phyloP scores from a whole-genome alignment of 208 protist genomes.

The Leishmania major region DNA sequence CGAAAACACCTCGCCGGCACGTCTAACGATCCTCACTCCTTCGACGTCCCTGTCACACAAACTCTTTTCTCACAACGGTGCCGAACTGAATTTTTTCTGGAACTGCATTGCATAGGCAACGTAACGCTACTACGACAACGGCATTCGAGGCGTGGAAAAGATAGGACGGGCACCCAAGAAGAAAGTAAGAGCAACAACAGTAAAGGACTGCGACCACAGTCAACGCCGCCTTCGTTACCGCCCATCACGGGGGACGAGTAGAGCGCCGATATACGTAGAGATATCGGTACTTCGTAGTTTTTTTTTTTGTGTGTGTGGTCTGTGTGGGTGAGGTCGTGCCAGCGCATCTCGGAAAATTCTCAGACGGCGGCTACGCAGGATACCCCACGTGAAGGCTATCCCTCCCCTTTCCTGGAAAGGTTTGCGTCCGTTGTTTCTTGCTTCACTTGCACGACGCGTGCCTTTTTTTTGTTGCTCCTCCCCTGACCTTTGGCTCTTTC shows the following conservation, averaged over 20 bases:
- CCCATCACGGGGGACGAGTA: neutral
- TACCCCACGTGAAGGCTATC: neutral
- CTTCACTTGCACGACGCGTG: neutral
- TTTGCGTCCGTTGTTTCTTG: neutral
- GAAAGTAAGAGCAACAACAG: neutral
- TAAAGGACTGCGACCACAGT: neutral
- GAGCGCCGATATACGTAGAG: neutral
- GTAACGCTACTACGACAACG: neutral
- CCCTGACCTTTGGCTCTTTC: neutral
- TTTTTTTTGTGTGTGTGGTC: neutral
- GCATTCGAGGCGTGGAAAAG: neutral
- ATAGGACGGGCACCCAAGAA: neutral
- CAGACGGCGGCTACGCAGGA: neutral
- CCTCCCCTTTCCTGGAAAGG: too few relatives aligned
- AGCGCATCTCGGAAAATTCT: neutral
- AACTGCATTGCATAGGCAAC: neutral
- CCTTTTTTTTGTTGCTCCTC: neutral
- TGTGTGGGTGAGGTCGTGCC: neutral
- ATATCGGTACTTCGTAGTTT: neutral
- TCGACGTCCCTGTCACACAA: neutral
- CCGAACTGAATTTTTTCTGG: too few relatives aligned
- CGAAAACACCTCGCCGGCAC: neutral
- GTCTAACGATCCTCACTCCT: neutral
- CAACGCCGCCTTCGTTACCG: neutral
- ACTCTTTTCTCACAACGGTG: neutral